Base-by-base conservation (phyloP, 768 basidiomycete species). In the Leccinum uliginosum region DNA sequence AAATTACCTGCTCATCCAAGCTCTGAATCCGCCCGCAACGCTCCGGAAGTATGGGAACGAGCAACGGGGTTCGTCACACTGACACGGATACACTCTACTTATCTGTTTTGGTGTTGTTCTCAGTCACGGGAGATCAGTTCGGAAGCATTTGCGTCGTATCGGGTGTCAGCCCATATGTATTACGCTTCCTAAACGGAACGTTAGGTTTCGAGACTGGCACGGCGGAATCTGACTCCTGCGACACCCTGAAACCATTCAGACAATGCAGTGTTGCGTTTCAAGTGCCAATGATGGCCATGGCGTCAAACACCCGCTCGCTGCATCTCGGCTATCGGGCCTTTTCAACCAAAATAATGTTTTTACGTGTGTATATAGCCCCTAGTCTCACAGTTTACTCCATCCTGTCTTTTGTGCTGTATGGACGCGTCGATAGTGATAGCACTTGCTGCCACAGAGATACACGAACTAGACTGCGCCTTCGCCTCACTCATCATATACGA, bases 401-500 rank as follows among this genome's bases (percentile, higher is more conserved):
- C 14, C 15, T 34, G 34, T 34, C 34, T 15, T 15, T 34, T 34
- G 32, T 34, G 6, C 34, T 34, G 14, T 15, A 34, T 34, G 32
- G 35, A 38, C 35, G 17, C 35, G 38, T 40, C 19, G n/a, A 19
- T 19, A 17, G 38, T 40, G n/a, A 19, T 19, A 17, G 38, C 38
- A 40, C 9, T n/a, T n/a, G 38, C 38, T 40, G n/a, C 10, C 15
- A n/a, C 38, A 40, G 58, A 51, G 24, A 48, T 48, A 6, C 6
- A 15, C 23, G 15, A 32, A 19, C 8, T 59, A 7, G 40, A 47
- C 19, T 57, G 32, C 4, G 55, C 55, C 23, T 51, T 34, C 8
- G 55, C 34, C 32, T 38, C 45, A 5, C 50, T 59, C 19, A 12
- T 59, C 10, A 9, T 59, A 14, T 59, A 59, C 14, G 58, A 59